Evolutionary conservation across 2,329 filamentous ascomycete genomes (phyloP), one percentile per base, ranked within the genome.

Genomic region (Polytolypa hystricis): DNA sequence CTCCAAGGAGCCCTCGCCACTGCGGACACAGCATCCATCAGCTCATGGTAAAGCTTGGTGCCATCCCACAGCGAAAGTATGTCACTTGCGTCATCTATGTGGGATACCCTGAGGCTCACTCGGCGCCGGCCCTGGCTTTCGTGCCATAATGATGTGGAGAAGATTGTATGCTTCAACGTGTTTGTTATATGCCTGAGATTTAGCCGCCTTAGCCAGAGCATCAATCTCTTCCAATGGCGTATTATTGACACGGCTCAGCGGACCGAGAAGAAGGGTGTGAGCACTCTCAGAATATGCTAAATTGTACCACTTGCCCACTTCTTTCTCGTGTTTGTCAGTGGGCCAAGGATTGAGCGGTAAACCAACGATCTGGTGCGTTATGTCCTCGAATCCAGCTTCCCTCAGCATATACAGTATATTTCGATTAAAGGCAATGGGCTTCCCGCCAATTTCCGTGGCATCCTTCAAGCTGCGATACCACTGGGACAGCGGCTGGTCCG

Each of bases 261-360:
- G 81, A 23, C 72, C 81, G 50, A 91, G 58, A 45, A 79, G 80
- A 49, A 93, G 66, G 9, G 79, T 77, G 48, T 85, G 74, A 33
- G 93, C 61, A 17, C 81, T 81, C 51, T 83, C 75, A 8, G 72
- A 77, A 47, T 94, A 67, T 26, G 77, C 79, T 16, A 89, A 65
- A 52, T 89, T 86, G 61, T 93, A 93, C 82, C 84, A 93, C 40
- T 77, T 70, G 19, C 82, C 84, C 36, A 86, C 70, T 30, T 80
- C 72, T 43, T 76, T 78, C 47, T 77, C 69, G 44, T 76, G 68
- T 17, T 70, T 65, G 47, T 84, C 75, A 17, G 64, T 57, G 40
- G 75, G 73, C 81, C 83, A 89, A 16, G 78, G 75, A 51, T 81
- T 89, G 52, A 84, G 69, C 19, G 84, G 83, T 23, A 89, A 65